phyloP scores from a whole-genome alignment of 75 land plant genomes.

The Gnetum montanum region DNA sequence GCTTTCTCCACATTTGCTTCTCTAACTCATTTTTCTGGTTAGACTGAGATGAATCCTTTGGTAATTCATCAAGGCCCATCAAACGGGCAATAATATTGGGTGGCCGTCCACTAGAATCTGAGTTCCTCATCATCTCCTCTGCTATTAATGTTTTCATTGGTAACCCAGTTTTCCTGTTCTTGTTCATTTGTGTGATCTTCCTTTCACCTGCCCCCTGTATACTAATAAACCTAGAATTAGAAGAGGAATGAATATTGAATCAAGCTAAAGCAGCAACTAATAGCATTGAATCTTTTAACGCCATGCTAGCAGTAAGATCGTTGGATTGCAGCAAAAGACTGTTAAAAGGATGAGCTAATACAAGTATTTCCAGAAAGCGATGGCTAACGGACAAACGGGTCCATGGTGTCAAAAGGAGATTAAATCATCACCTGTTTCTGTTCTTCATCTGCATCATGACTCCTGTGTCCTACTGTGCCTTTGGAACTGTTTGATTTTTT shows the following conservation, averaged over 20 bases:
- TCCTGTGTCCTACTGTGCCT: too few relatives aligned
- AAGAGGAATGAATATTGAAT: neutral
- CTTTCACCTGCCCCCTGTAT: slow-evolving; percentile 20
- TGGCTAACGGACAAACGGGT: too few relatives aligned
- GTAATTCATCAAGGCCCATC: slow-evolving; percentile 77
- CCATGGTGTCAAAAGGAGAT: too few relatives aligned
- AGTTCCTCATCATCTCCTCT: slow-evolving; percentile 59
- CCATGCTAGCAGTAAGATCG: neutral
- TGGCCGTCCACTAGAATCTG: slow-evolving; percentile 28
- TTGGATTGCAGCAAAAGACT: neutral
- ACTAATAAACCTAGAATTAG: neutral
- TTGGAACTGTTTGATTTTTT: too few relatives aligned
- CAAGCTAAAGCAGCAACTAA: neutral
- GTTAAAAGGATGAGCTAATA: neutral
- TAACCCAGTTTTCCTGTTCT: slow-evolving; percentile 30
- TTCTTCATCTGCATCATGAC: too few relatives aligned
- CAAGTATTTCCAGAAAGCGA: too few relatives aligned
- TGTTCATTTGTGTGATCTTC: slow-evolving; percentile 14
- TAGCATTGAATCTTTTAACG: neutral
- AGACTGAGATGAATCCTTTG: slow-evolving; percentile 12
- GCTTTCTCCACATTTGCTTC: slow-evolving; percentile 1
- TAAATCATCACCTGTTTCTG: too few relatives aligned
- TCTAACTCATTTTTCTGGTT: slow-evolving; percentile 3
- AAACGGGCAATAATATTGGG: slow-evolving; percentile 68
- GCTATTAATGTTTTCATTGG: slow-evolving; percentile 65